Percentiles rank a stretch among this genome's conserved stretches.
Evolutionary conservation across 768 basidiomycete species (phyloP).

Genomic region (Agaricus subrufescens): DNA sequence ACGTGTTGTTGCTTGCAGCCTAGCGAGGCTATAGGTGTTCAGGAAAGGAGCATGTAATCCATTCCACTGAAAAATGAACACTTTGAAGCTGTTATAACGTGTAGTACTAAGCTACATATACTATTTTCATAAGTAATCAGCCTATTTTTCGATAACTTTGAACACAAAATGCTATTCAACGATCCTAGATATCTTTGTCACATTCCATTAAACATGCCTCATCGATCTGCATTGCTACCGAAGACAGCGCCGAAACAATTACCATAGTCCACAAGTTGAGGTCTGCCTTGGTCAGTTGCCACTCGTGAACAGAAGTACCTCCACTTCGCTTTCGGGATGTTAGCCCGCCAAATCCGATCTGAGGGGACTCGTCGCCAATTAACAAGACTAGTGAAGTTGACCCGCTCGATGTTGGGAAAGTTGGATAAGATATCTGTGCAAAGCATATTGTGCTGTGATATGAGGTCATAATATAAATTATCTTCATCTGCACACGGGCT

Average conservation of each 20-base stretch:
- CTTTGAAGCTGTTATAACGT: too few species aligned
- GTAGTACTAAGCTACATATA: too few species aligned
- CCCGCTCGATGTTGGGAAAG: slow-evolving; percentile 6
- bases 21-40: too few species aligned
- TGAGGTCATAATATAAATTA: neutral
- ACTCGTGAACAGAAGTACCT: neutral
- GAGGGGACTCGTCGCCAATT: neutral
- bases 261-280: neutral
- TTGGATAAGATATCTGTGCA: neutral
- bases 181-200: too few species aligned
- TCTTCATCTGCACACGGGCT: neutral
- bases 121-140: too few species aligned
- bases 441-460: neutral
- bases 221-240: neutral
- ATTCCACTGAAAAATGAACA: too few species aligned
- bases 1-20: too few species aligned
- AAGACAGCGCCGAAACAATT: neutral
- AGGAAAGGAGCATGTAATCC: too few species aligned
- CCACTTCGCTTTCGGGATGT: neutral
- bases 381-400: slow-evolving; percentile 1
- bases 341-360: neutral
- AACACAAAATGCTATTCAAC: too few species aligned
- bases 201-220: neutral
- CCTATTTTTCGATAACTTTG: too few species aligned
- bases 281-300: neutral